Conservation (phyloP, 1,284 basidiomycete species). For the Ganoderma resinaceum region DNA sequence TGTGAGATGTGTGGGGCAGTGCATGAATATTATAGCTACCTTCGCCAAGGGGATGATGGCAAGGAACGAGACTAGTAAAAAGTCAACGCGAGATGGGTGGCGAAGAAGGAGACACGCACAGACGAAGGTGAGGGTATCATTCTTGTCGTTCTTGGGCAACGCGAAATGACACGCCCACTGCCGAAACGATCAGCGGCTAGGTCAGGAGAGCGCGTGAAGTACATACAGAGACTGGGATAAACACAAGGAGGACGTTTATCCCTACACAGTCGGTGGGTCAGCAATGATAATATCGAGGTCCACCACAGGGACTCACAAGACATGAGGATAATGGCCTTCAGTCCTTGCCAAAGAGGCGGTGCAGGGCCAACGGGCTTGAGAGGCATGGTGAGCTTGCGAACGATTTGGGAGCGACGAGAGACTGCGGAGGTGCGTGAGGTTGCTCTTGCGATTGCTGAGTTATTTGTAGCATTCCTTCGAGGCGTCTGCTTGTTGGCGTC, state of each 20-base stretch:
- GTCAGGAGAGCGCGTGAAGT: neutral
- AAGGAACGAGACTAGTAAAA: slow-evolving; percentile 66
- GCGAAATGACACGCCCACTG: slow-evolving; percentile 81
- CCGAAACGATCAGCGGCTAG: neutral
- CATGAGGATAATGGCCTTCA: slow-evolving; percentile 54
- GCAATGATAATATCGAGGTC: slow-evolving; percentile 7
- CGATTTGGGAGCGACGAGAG: slow-evolving; percentile 17
- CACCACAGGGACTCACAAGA: slow-evolving; percentile 54
- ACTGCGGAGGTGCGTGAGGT: slow-evolving; percentile 20
- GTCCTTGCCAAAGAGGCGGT: slow-evolving; percentile 50
- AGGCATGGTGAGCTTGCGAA: slow-evolving; percentile 28
- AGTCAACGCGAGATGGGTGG: slow-evolving; percentile 3
- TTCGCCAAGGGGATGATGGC: slow-evolving; percentile 81
- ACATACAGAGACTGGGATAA: slow-evolving; percentile 74
- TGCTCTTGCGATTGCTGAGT: slow-evolving; percentile 11
- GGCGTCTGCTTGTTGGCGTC: neutral
- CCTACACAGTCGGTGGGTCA: slow-evolving; percentile 45
- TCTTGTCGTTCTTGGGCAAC: slow-evolving; percentile 47
- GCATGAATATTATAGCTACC: slow-evolving; percentile 43
- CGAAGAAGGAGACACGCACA: slow-evolving; percentile 52
- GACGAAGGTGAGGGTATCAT: slow-evolving; percentile 73
- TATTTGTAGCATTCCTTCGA: slow-evolving; percentile 26
- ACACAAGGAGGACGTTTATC: slow-evolving; percentile 70
- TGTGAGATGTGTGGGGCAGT: slow-evolving; percentile 9
- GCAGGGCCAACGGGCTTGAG: slow-evolving; percentile 45